Conservation (phyloP, 352 stramenopile genomes). For the Pythium rishiriense region DNA sequence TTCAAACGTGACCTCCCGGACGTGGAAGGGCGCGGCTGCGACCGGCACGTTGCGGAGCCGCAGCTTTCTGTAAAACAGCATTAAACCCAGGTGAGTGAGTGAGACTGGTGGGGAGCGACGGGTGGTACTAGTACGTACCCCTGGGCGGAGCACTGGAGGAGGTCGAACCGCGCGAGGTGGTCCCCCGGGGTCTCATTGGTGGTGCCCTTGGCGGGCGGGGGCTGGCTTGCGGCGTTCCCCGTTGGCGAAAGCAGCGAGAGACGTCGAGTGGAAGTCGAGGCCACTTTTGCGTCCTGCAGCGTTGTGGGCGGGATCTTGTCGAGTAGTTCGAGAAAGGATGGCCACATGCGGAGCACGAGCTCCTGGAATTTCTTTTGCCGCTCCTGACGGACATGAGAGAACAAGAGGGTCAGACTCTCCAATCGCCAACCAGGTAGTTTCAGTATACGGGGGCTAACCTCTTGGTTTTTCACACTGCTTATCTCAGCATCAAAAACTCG, state of each 20-base stretch:
- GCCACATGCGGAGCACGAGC: constrained; percentile 79
- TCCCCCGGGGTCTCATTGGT: constrained; percentile 17
- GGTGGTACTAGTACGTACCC: constrained; percentile 38
- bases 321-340: constrained; percentile 58
- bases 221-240: background rate
- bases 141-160: constrained; percentile 52
- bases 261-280: constrained; percentile 11
- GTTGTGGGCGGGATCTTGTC: constrained; percentile 42
- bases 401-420: background rate
- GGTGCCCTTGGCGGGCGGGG: constrained; percentile 15
- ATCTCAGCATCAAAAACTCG: constrained; percentile 62
- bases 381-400: constrained; percentile 26
- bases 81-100: background rate
- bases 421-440: background rate
- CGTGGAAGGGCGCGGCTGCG: constrained; percentile 57
- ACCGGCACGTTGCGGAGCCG: constrained; percentile 56
- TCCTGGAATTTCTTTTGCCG: constrained; percentile 64
- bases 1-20: constrained; percentile 71
- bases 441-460: constrained; percentile 30
- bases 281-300: constrained; percentile 27
- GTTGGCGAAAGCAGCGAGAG: constrained; percentile 26
- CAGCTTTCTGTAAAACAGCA: constrained; percentile 39
- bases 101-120: background rate
- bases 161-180: constrained; percentile 28
- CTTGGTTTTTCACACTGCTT: constrained; percentile 34